Evolutionary conservation across 441 rosid genomes (phyloP).

Genomic region (Viola pubescens): DNA sequence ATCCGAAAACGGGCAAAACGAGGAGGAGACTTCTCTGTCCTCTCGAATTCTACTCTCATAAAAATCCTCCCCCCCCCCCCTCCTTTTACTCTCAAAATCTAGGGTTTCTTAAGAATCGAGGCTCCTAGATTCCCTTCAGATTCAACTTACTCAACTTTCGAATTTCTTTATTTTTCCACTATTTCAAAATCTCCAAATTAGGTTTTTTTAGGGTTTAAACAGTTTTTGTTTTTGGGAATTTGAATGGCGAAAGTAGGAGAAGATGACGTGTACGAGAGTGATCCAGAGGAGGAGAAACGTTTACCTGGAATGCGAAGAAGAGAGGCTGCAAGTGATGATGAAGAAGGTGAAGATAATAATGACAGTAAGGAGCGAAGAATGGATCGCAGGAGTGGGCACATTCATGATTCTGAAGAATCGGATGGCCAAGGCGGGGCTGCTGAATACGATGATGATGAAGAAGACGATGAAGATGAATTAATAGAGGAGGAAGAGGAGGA

Average conservation of each 20-base stretch:
- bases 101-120: constrained; percentile 2
- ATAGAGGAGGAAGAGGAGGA: constrained; percentile 30
- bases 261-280: constrained; percentile 84
- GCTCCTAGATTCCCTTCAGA: neutral
- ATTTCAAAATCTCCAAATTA: too few species aligned
- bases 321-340: constrained; percentile 87
- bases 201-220: too few species aligned
- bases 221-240: neutral
- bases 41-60: neutral
- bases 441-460: constrained; percentile 54
- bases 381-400: constrained; percentile 29
- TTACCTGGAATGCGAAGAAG: constrained; percentile 64
- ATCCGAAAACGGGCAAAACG: neutral
- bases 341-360: constrained; percentile 39
- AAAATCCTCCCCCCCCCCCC: neutral
- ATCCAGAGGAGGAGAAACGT: constrained; percentile 75
- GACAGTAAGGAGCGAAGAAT: constrained; percentile 22
- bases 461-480: constrained; percentile 36
- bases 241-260: constrained; percentile 43
- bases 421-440: constrained; percentile 62
- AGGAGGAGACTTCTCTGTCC: neutral
- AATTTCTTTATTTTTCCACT: too few species aligned
- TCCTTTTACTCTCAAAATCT: neutral
- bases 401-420: constrained; percentile 53
- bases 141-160: too few species aligned